These are phyloP conservation scores for Eudorina sp. DNA, from an alignment of 139 green algal genomes.

Conservation along the genomic window DNA sequence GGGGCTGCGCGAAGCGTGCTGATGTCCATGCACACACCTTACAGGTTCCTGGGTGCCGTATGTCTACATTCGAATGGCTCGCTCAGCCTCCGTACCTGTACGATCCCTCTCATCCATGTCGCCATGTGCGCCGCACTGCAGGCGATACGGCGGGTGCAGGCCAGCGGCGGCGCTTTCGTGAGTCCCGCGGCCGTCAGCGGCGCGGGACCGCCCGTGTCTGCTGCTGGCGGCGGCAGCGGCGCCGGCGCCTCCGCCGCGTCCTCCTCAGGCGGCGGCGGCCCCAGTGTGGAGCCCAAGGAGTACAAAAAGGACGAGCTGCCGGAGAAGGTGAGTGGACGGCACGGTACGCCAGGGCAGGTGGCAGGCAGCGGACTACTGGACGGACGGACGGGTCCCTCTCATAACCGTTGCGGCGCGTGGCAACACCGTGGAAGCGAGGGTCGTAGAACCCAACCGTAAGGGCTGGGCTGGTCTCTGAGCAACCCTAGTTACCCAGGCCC, in stretches of 20 bases:
- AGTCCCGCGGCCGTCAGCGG: background rate
- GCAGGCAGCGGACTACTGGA: background rate
- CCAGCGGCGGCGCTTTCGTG: conserved; percentile 20
- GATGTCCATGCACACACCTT: no score
- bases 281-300: conserved; percentile 71
- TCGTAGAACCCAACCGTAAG: no score
- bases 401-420: no score
- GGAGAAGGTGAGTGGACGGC: conserved; percentile 65
- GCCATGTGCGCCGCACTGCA: background rate
- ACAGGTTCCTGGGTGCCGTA: no score
- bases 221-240: background rate
- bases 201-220: background rate
- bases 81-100: no score
- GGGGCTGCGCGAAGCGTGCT: no score
- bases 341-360: background rate
- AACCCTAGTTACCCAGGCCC: no score
- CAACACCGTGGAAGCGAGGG: no score
- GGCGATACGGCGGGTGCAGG: conserved; percentile 61
- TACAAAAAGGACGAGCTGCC: conserved; percentile 80
- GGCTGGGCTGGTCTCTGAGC: no score
- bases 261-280: background rate
- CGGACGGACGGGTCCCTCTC: no score
- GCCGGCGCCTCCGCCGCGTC: background rate
- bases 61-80: no score
- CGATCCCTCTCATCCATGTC: no score